phyloP scores from a whole-genome alignment of 768 basidiomycete species.

The Asterophora lycoperdoides region DNA sequence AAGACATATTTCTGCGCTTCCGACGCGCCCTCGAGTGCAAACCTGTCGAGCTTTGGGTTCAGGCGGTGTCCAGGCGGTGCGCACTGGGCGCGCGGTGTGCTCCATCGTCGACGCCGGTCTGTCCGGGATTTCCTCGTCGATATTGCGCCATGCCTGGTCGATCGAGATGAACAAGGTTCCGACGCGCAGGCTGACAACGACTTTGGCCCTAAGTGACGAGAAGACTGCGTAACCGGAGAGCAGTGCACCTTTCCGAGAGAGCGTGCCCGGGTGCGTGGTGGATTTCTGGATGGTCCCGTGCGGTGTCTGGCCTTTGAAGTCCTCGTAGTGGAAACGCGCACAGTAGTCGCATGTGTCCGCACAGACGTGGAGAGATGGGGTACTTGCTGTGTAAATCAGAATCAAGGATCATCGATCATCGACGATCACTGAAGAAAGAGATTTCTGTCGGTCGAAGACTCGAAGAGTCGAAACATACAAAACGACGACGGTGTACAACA shows the following conservation, averaged over 20 bases:
- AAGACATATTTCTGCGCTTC: conserved; percentile 44
- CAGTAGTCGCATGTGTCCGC: conserved; percentile 65
- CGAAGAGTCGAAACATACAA: too few relatives aligned
- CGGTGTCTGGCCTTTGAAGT: conserved; percentile 3
- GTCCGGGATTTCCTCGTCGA: conserved; percentile 46
- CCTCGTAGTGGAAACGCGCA: conserved; percentile 47
- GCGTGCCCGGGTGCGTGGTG: conserved; percentile 26
- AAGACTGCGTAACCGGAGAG: conserved; percentile 53
- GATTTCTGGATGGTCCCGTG: conserved; percentile 51
- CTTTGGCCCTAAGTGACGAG: conserved; percentile 21
- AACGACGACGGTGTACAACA: too few relatives aligned
- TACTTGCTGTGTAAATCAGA: too few relatives aligned
- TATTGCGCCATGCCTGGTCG: conserved; percentile 53
- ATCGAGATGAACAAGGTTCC: conserved; percentile 75
- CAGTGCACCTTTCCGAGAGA: conserved; percentile 35
- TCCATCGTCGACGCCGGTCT: conserved; percentile 37
- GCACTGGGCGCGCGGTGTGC: conserved; percentile 43
- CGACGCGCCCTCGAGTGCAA: conserved; percentile 47
- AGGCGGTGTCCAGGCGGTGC: conserved; percentile 55
- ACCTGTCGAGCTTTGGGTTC: conserved; percentile 50
- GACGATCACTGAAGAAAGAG: too few relatives aligned
- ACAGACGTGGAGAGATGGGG: too few relatives aligned
- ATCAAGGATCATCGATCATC: too few relatives aligned
- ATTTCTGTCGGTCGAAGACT: too few relatives aligned
- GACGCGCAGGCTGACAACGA: conserved; percentile 62